Conservation (phyloP, 2,329 filamentous ascomycete species). For the Lachnum nothofagi region DNA sequence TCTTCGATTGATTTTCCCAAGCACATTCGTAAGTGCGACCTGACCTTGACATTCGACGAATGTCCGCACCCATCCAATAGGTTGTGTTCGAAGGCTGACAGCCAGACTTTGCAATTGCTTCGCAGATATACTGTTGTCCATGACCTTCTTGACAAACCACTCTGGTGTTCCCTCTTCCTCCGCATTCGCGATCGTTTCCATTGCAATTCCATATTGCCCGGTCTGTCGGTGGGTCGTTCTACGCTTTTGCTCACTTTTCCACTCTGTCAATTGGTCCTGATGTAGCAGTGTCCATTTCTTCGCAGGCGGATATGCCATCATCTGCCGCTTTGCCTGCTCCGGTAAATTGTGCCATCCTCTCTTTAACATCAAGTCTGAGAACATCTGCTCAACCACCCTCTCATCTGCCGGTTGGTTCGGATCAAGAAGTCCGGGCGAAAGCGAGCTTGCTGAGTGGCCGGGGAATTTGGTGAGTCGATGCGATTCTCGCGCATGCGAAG, state of each 20-base stretch:
- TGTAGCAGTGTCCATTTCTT: slow-evolving; percentile 98
- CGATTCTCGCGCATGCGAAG: slow-evolving; percentile 42
- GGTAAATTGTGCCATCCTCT: slow-evolving; percentile 95
- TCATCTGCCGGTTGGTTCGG: slow-evolving; percentile 75
- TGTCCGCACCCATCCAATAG: slow-evolving; percentile 93
- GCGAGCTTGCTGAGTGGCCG: slow-evolving; percentile 16
- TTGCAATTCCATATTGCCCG: slow-evolving; percentile 62
- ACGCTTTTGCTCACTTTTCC: slow-evolving; percentile 90
- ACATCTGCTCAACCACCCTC: slow-evolving; percentile 81
- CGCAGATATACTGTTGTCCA: slow-evolving; percentile 88
- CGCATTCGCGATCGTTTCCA: slow-evolving; percentile 68
- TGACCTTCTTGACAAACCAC: slow-evolving; percentile 95
- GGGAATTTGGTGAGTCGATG: slow-evolving; percentile 54
- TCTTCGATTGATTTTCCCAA: slow-evolving; percentile 90
- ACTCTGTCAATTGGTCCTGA: slow-evolving; percentile 88
- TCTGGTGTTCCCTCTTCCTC: slow-evolving; percentile 95
- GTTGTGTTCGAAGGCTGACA: slow-evolving; percentile 91
- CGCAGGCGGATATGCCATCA: slow-evolving; percentile 86
- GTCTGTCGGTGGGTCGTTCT: slow-evolving; percentile 67
- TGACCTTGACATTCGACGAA: slow-evolving; percentile 98
- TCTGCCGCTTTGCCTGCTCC: slow-evolving; percentile 88
- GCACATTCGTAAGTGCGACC: slow-evolving; percentile 87
- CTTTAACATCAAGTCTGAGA: slow-evolving; percentile 91
- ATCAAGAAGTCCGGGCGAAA: slow-evolving; percentile 38
- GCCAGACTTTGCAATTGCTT: slow-evolving; percentile 91